Evolutionary conservation across 2,329 filamentous ascomycete species (phyloP).

Genomic region (Fusarium circinatum): DNA sequence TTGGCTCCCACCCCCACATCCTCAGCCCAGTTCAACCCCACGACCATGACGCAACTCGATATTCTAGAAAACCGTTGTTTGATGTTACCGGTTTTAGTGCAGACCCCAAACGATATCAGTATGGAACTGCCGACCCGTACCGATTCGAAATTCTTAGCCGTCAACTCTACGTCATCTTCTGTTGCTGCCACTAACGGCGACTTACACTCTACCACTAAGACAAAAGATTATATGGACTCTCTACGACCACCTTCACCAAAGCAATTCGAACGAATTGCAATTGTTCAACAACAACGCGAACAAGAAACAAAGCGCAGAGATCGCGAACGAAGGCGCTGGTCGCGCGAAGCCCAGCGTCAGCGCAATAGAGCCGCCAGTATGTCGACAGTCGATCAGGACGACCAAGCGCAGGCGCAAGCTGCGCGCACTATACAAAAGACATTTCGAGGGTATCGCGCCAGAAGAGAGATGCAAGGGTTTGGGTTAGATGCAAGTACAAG

Average conservation of each 20-base stretch:
- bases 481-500: slow-evolving; percentile 75
- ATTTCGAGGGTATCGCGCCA: slow-evolving; percentile 79
- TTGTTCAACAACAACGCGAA: slow-evolving; percentile 60
- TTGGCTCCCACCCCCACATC: slow-evolving; percentile 13
- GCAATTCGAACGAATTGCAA: slow-evolving; percentile 60
- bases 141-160: slow-evolving; percentile 28
- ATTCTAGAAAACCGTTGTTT: slow-evolving; percentile 37
- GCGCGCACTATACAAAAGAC: slow-evolving; percentile 73
- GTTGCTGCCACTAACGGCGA: background rate
- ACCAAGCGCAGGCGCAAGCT: slow-evolving; percentile 56
- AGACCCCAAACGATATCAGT: slow-evolving; percentile 1
- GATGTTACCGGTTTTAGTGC: slow-evolving; percentile 31
- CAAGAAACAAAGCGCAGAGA: slow-evolving; percentile 55
- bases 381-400: slow-evolving; percentile 25
- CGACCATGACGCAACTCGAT: slow-evolving; percentile 40
- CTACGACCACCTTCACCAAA: slow-evolving; percentile 58
- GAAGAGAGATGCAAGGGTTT: slow-evolving; percentile 76
- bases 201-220: slow-evolving; percentile 36
- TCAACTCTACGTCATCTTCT: slow-evolving; percentile 31
- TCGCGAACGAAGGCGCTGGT: slow-evolving; percentile 50
- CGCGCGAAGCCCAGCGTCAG: slow-evolving; percentile 46
- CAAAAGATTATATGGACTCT: slow-evolving; percentile 61
- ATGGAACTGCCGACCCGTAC: background rate
- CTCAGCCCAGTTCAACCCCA: slow-evolving; percentile 11
- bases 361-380: slow-evolving; percentile 25